Base-by-base conservation (phyloP, 2,329 filamentous ascomycete species). In the Fusarium sp. region DNA sequence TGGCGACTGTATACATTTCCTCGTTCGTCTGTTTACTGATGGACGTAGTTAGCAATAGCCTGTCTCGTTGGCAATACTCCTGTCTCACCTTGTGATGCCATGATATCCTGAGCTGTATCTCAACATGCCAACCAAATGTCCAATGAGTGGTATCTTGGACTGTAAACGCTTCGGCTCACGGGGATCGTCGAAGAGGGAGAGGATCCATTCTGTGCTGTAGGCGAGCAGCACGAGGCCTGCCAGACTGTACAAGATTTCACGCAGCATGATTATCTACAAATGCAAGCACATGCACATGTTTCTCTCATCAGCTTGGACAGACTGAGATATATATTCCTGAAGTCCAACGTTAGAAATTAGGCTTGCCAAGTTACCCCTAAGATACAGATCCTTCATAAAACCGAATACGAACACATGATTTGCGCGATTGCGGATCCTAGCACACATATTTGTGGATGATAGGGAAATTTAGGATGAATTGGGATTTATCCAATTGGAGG, bases 1-100 rank as follows among this genome's bases (percentile, higher is more conserved):
- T 65, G 9, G 52, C 59, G 15, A 74, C 46, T 0, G 70, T 73
- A 24, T 69, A 74, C 6, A 74, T 68, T 50, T 74, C 73, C 4
- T 62, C 59, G 19, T 56, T 50, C 10, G 62, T 61, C 36, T 60
- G 57, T 0, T 61, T 57, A 36, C 50, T 53, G 15, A 7, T 5
- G 5, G 2, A 19, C 8, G 1, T 3, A 5, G 9, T 59, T 13
- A 51, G 31, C 4, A 7, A 19, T 3, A 19, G 19, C 4, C 4
- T 15, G 3, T 10, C 4, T 6, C 12, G 5, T 3, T 4, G 1
- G 2, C 1, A 9, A 3, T 10, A 7, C 4, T 5, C 2, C 5
- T 1, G 8, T 19, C 32, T 28, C 24, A 62, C 66, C 65, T 59
- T 3, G 59, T 67, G 7, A 45, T 58, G 5, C 53, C 61, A 1